phyloP scores from a whole-genome alignment of 2,329 filamentous ascomycete species.

The Blumeria graminis region DNA sequence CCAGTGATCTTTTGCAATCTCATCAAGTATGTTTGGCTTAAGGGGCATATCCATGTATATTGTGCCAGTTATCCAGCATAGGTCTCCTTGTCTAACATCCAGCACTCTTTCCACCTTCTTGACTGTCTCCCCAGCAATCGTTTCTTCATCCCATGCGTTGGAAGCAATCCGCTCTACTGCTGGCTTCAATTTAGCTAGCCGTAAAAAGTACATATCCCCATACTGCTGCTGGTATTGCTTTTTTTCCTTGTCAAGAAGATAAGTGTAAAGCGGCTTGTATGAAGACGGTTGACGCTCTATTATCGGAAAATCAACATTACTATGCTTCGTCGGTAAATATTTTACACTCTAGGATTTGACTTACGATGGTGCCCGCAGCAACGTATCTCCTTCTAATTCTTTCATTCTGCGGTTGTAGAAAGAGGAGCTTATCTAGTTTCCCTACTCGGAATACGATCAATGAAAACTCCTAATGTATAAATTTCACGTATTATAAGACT shows the following conservation, averaged over 20 bases:
- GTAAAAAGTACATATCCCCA: conserved; percentile 91
- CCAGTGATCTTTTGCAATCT: conserved; percentile 86
- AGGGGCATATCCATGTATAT: conserved; percentile 93
- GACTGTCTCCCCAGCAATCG: conserved; percentile 54
- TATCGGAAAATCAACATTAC: conserved; percentile 9
- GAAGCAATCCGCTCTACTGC: conserved; percentile 50
- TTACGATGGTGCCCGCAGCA: conserved; percentile 27
- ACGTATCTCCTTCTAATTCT: conserved; percentile 11
- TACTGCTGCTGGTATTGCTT: conserved; percentile 83
- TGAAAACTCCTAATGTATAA: no score
- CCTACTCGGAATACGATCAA: no score
- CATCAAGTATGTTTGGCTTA: conserved; percentile 89
- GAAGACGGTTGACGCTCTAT: conserved; percentile 29
- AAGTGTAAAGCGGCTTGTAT: conserved; percentile 58
- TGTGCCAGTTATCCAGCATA: conserved; percentile 88
- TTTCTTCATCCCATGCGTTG: conserved; percentile 54
- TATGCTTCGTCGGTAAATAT: conserved; percentile 3
- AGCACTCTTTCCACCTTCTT: conserved; percentile 66
- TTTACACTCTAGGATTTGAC: conserved; percentile 7
- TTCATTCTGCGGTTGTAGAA: no score
- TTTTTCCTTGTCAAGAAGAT: conserved; percentile 41
- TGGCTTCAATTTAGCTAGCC: conserved; percentile 69
- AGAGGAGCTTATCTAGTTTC: no score
- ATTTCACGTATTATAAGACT: no score
- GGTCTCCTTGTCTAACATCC: conserved; percentile 80